Evolutionary conservation across 495 filamentous ascomycete species (phyloP).

Genomic region (Mytilinidion resinicola): DNA sequence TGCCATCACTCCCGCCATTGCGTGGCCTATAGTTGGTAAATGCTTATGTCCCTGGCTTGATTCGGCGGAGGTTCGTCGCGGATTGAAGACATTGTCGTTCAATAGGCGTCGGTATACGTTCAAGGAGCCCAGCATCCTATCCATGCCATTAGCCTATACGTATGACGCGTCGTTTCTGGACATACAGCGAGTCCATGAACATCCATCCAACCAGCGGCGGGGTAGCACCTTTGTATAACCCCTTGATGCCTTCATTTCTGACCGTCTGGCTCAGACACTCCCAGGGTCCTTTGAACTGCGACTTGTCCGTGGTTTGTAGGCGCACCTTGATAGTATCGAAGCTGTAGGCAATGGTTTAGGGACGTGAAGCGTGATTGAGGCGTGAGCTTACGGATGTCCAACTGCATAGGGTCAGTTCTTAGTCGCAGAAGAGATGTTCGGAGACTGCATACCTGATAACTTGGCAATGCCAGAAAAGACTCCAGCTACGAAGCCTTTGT

Average conservation of each 20-base stretch:
- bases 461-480: conserved; percentile 92
- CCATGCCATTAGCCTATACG: background rate
- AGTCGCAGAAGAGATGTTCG: background rate
- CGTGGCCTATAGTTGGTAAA: conserved; percentile 77
- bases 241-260: conserved; percentile 68
- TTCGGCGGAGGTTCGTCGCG: conserved; percentile 18
- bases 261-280: conserved; percentile 78
- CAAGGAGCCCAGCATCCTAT: conserved; percentile 81
- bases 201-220: conserved; percentile 94
- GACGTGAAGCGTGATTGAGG: background rate
- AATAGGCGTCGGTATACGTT: conserved; percentile 81
- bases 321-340: conserved; percentile 98
- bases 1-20: conserved; percentile 76
- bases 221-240: conserved; percentile 85
- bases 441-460: conserved; percentile 58
- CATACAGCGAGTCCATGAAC: conserved; percentile 86
- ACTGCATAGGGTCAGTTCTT: conserved; percentile 38
- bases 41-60: conserved; percentile 26
- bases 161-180: background rate
- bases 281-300: conserved; percentile 78
- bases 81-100: conserved; percentile 68
- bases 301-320: conserved; percentile 73
- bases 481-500: conserved; percentile 92
- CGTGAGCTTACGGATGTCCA: conserved; percentile 54
- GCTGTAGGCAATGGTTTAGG: conserved; percentile 24